Conservation (phyloP, 2,329 filamentous ascomycete species). For the Nakataea oryzae region DNA sequence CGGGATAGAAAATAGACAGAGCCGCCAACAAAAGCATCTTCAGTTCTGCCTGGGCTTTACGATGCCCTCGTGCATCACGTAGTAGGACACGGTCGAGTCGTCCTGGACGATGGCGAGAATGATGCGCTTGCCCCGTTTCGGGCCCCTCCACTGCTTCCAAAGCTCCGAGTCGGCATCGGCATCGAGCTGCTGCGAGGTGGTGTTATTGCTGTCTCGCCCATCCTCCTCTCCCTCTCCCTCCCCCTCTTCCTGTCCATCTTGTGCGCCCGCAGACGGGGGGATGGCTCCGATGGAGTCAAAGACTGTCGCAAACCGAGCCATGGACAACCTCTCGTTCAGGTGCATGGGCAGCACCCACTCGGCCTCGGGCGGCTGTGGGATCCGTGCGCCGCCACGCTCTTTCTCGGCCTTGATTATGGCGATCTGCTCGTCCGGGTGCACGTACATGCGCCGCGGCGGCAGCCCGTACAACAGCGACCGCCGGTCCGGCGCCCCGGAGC, state of each 20-base stretch:
- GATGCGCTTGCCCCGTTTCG: constrained; percentile 51
- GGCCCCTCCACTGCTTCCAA: constrained; percentile 30
- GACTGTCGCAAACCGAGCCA: constrained; percentile 54
- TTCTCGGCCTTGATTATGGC: constrained; percentile 54
- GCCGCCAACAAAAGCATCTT: constrained; percentile 10
- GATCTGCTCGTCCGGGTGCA: constrained; percentile 76
- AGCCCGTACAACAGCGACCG: constrained; percentile 62
- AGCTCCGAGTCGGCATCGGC: constrained; percentile 13
- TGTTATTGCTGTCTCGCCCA: constrained; percentile 8
- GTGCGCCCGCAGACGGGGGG: constrained; percentile 21
- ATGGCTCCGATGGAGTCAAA: constrained; percentile 52
- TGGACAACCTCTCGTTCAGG: constrained; percentile 61
- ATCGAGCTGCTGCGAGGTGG: constrained; percentile 1
- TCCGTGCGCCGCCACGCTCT: constrained; percentile 30
- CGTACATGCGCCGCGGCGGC: constrained; percentile 62
- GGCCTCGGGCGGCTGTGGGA: constrained; percentile 41
- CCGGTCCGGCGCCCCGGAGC: constrained; percentile 23
- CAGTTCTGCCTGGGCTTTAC: constrained; percentile 79
- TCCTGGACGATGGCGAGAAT: constrained; percentile 67
- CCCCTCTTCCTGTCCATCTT: not conserved
- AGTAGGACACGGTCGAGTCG: constrained; percentile 78
- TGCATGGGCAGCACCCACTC: constrained; percentile 75
- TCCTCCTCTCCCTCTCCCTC: no score
- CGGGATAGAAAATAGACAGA: not conserved
- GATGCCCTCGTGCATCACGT: constrained; percentile 76